Base-by-base conservation (phyloP, 192 early-diverging fungal genomes). In the Backusella westeae region DNA sequence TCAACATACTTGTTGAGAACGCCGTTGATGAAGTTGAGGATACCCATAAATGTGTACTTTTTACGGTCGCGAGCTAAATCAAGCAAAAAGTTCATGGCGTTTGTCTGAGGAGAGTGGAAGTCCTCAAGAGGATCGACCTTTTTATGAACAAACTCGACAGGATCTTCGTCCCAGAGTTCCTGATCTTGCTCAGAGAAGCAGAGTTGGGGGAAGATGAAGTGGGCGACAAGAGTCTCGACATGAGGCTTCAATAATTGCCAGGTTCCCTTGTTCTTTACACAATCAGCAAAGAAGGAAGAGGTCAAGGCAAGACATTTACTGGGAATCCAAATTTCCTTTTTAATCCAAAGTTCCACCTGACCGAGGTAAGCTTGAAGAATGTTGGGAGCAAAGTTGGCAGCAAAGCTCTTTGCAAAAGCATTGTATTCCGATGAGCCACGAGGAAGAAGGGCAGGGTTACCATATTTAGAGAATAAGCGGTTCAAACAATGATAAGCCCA, bases 191-290 rank as follows among this genome's bases (percentile, higher is more conserved):
- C 77, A 78, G 90, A 91, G 79, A 98, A 97, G 87, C 94, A 97
- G 63, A 99, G 80, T 69, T 94, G 91, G 75, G 96, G 96, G 88
- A 95, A 98, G 73, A 98, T 93, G 82, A 94, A 98, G 53, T 95
- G 90, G n/a, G 90, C 81, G 23, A 98, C 88, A 42, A 99, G 84
- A 4, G 89, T 87, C 73, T 91, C 91, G 21, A 90, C 84, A 77
- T 98, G 93, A 38, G 94, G 91, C 84, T 96, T 96, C 71, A 98
- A 83, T 76, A 96, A 87, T 75, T 90, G 89, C 98, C 98, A 99
- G 4, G 96, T 95, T 6, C 85, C 83, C 85, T 96, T 96, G 32
- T 93, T 90, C 77, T 94, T 95, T 72, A 98, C 89, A 81, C 96
- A 91, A 76, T 94, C 91, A 12, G 86, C 89, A 69, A 95, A 88